A percentile compares a stretch with the other conserved stretches of the same genome.
These are phyloP conservation scores for Globisporangium heterothallicum DNA, from an alignment of 352 stramenopile species.

Conservation along the genomic window DNA sequence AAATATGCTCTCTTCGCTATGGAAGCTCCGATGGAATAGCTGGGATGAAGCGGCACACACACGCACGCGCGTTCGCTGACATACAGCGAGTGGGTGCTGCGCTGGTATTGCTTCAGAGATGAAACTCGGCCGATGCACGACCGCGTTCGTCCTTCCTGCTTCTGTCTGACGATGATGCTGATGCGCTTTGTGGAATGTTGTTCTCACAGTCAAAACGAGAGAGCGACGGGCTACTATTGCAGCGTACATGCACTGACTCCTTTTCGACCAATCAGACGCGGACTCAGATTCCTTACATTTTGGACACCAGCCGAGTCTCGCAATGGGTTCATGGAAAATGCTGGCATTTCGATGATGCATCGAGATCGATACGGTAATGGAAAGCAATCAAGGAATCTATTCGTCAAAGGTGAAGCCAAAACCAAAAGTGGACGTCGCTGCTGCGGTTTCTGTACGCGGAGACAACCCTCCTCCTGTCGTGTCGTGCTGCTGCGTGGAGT, in stretches of 20 bases:
- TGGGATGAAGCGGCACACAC: neutral
- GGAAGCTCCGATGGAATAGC: no score
- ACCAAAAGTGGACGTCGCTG: constrained; percentile 5
- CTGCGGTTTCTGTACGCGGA: neutral
- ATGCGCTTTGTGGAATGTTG: no score
- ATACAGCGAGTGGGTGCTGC: neutral
- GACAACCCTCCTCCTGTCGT: neutral
- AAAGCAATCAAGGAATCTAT: constrained; percentile 3
- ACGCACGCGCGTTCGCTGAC: neutral
- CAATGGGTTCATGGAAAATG: no score
- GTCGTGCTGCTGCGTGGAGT: neutral
- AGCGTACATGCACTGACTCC: neutral
- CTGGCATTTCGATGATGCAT: no score
- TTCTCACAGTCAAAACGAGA: neutral
- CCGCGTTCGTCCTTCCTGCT: neutral
- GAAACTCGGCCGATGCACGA: neutral
- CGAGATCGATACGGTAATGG: no score
- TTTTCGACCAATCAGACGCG: neutral
- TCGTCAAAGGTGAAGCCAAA: constrained; percentile 18
- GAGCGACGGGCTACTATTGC: neutral
- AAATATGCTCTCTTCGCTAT: no score
- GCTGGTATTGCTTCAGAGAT: neutral
- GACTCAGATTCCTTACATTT: neutral
- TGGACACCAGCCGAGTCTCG: no score
- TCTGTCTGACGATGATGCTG: neutral